Evolutionary conservation across 768 basidiomycete species (phyloP), one percentile per base, ranked within the genome.

Genomic region (Amanita muscaria): DNA sequence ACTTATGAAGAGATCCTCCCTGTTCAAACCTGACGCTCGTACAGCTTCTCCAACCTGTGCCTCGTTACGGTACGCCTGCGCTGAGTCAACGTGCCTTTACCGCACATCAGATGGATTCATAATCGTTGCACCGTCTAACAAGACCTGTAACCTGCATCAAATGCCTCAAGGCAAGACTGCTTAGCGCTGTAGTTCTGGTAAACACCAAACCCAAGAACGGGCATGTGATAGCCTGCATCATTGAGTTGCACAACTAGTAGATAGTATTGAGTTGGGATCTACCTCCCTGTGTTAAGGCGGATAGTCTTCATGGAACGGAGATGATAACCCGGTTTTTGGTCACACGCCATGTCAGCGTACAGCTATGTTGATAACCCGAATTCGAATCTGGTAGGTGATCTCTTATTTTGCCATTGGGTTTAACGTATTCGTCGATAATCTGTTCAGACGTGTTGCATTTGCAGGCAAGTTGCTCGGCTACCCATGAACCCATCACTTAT

Each of bases 361-460:
- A 79, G 66, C 59, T 88, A 87, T 55, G 64, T 79, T 19, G 78
- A 73, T 30, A 56, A 66, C 18, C 73, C 79, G 10, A 86, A 87
- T 60, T 66, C 67, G 38, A 88, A 88, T 53, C 64, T 88, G 42
- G 83, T 82, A 47, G 44, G 79, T 61, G 18, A 29, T 23, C 21
- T 15, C 5, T 8, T 33, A 15, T n/a, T 36, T 15, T n/a, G n/a
- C n/a, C n/a, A n/a, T n/a, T n/a, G n/a, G n/a, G n/a, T n/a, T n/a
- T n/a, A n/a, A n/a, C n/a, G n/a, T n/a, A n/a, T n/a, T n/a, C n/a
- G n/a, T n/a, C n/a, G n/a, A n/a, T n/a, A n/a, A n/a, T n/a, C n/a
- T n/a, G n/a, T 36, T 30, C 30, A 85, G 85, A 68, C 80, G 49
- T 88, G 86, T 56, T 88, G 84, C 54, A 87, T 87, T 53, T 88